phyloP scores from a whole-genome alignment of 1,139 yeast species.

The Lodderomyces metapsilosis region DNA sequence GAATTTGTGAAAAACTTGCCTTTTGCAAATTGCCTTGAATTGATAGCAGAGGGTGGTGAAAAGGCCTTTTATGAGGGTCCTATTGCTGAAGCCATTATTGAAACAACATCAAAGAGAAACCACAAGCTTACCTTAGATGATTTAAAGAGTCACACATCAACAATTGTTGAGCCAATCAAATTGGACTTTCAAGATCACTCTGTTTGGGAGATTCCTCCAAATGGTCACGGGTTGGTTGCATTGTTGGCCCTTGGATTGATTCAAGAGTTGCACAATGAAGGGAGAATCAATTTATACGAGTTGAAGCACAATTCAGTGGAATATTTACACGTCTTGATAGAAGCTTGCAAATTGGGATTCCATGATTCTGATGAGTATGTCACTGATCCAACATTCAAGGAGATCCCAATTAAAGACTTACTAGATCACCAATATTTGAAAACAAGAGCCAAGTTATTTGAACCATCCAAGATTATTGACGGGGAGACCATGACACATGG shows the following conservation, averaged over 20 bases:
- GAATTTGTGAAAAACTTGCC: constrained; percentile 54
- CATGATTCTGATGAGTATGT: constrained; percentile 77
- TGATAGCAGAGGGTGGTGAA: constrained; percentile 57
- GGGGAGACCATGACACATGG: constrained; percentile 48
- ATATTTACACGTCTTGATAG: constrained; percentile 67
- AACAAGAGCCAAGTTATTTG: constrained; percentile 49
- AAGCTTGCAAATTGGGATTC: constrained; percentile 70
- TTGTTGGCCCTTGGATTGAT: constrained; percentile 66
- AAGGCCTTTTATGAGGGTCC: constrained; percentile 68
- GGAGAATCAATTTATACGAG: constrained; percentile 42
- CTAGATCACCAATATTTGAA: constrained; percentile 45
- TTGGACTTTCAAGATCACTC: constrained; percentile 44
- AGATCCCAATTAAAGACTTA: constrained; percentile 35
- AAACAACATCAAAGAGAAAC: constrained; percentile 48
- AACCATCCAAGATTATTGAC: constrained; percentile 35
- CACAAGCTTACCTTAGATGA: constrained; percentile 60
- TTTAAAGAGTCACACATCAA: constrained; percentile 53
- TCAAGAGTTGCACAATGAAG: constrained; percentile 49
- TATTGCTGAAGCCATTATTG: constrained; percentile 64
- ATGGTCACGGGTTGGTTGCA: constrained; percentile 77
- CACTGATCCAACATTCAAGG: constrained; percentile 53
- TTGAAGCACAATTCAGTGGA: constrained; percentile 68
- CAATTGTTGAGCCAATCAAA: constrained; percentile 61
- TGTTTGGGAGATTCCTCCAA: constrained; percentile 79
- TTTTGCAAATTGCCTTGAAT: constrained; percentile 53